Evolutionary conservation across 2,329 filamentous ascomycete genomes (phyloP).

Genomic region (Albophoma yamanashiensis): DNA sequence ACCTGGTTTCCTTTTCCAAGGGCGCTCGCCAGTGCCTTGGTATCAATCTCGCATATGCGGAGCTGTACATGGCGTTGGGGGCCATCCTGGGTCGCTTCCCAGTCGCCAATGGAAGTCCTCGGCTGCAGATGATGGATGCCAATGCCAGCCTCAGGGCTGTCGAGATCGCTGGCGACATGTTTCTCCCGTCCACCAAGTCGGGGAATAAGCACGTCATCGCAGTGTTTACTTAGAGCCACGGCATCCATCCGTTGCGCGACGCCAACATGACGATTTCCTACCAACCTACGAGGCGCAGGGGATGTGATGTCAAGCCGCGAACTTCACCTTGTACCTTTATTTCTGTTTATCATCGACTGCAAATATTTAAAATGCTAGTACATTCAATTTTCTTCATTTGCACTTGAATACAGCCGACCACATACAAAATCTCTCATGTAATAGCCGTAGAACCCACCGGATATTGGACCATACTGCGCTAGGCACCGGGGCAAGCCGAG

Average conservation of each 20-base stretch:
- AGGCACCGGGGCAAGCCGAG: not conserved
- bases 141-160: not conserved
- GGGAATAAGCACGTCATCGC: not conserved
- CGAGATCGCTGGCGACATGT: not conserved
- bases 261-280: no score
- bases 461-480: not conserved
- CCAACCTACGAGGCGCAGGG: not conserved
- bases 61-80: not conserved
- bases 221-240: not conserved
- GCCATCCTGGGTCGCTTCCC: not conserved
- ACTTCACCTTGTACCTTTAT: not conserved
- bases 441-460: not conserved
- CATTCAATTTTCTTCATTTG: not conserved
- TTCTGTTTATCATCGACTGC: not conserved
- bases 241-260: not conserved
- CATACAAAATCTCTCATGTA: not conserved
- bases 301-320: not conserved
- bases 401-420: not conserved
- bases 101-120: not conserved
- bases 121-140: not conserved
- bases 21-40: not conserved
- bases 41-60: not conserved
- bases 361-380: not conserved
- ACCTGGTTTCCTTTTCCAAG: not conserved
- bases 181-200: not conserved